These are phyloP conservation scores for Rosa chinensis DNA, from an alignment of 306 rosid species.

Conservation along the genomic window DNA sequence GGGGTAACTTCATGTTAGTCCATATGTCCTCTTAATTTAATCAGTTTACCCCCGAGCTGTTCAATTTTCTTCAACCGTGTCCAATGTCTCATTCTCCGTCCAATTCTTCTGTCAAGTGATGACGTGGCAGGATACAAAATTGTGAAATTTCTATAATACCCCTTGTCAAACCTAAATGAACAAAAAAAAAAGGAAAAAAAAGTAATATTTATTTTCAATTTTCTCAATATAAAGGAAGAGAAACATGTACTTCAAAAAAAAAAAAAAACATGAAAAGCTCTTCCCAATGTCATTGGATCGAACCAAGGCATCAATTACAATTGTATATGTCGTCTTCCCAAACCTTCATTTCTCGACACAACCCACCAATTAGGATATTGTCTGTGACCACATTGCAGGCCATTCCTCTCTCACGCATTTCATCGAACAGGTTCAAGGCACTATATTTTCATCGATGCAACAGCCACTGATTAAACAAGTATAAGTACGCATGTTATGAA, in stretches of 20 bases:
- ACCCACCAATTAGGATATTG: slow-evolving; percentile 59
- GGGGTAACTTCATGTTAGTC: too few relatives aligned
- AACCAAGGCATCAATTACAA: slow-evolving; percentile 52
- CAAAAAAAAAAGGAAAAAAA: too few relatives aligned
- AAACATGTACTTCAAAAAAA: too few relatives aligned
- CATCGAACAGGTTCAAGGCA: slow-evolving; percentile 56
- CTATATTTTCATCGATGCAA: slow-evolving; percentile 46
- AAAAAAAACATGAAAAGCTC: slow-evolving; percentile 52
- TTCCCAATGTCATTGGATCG: slow-evolving; percentile 42
- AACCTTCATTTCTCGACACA: slow-evolving; percentile 44
- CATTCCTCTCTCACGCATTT: slow-evolving; percentile 69
- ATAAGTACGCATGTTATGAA: slow-evolving; percentile 53
- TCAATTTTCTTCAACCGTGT: too few relatives aligned
- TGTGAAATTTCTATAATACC: too few relatives aligned
- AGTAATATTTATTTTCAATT: too few relatives aligned
- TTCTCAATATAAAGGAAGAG: slow-evolving; percentile 18
- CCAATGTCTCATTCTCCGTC: too few relatives aligned
- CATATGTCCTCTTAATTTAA: too few relatives aligned
- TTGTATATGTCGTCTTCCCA: slow-evolving; percentile 74
- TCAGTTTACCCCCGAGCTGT: too few relatives aligned
- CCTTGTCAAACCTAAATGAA: too few relatives aligned
- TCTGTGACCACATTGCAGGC: slow-evolving; percentile 50
- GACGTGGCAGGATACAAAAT: too few relatives aligned
- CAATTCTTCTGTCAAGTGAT: too few relatives aligned
- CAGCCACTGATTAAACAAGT: slow-evolving; percentile 51